A percentile compares a stretch with the other conserved stretches of the same genome.
Conservation (phyloP, 257 asterid species). For the Solanum piurae region DNA sequence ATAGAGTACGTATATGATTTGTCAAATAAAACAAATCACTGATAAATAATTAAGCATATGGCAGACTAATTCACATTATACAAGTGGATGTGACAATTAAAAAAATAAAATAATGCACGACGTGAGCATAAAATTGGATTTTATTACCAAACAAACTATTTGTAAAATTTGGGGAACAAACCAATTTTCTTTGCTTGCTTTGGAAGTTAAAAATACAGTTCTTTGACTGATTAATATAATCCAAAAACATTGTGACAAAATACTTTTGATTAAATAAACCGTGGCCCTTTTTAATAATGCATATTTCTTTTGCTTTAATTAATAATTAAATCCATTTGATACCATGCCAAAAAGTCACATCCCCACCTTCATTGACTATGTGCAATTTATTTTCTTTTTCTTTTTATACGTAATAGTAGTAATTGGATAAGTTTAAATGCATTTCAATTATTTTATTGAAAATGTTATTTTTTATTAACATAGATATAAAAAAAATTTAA, state of each 20-base stretch:
- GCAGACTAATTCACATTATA: background rate
- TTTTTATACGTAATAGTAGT: background rate
- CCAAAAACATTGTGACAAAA: background rate
- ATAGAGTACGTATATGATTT: background rate
- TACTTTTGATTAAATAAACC: background rate
- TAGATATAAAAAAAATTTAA: too few relatives aligned
- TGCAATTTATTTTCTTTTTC: background rate
- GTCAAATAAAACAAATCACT: background rate
- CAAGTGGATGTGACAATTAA: background rate
- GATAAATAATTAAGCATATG: background rate
- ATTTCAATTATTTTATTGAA: too few relatives aligned
- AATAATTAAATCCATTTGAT: background rate
- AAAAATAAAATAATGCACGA: background rate
- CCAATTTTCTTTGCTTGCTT: background rate
- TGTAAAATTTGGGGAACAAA: background rate
- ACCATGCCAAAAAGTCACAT: background rate
- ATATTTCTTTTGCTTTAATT: background rate
- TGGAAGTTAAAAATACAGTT: background rate
- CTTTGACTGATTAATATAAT: background rate
- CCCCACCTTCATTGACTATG: background rate
- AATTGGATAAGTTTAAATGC: rapidly evolving
- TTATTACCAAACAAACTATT: background rate
- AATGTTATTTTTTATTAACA: too few relatives aligned
- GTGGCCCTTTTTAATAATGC: background rate
- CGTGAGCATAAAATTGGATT: background rate